phyloP scores from a whole-genome alignment of 2,329 filamentous ascomycete genomes.

The Capronia coronata region DNA sequence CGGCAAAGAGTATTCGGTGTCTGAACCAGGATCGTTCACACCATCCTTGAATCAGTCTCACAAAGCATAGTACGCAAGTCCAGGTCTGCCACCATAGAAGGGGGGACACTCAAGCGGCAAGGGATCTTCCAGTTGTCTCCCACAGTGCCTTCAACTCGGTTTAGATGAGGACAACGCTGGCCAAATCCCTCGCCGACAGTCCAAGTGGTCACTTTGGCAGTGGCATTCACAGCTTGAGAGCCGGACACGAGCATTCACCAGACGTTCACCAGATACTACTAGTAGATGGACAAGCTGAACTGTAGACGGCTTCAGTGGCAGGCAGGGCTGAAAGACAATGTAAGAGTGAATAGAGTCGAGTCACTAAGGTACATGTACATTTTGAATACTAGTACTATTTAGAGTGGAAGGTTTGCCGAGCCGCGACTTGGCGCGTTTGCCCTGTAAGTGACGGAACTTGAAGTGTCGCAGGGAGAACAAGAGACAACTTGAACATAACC shows the following conservation, averaged over 20 bases:
- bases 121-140: constrained; percentile 71
- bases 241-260: not conserved
- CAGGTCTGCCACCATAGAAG: constrained; percentile 64
- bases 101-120: constrained; percentile 58
- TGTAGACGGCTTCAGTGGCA: no score
- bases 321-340: not conserved
- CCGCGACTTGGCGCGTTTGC: not conserved
- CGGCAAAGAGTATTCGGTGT: constrained; percentile 58
- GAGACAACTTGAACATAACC: no score
- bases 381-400: not conserved
- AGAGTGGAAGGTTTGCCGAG: not conserved
- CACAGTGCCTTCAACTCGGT: constrained; percentile 54
- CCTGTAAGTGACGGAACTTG: not conserved
- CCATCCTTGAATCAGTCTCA: constrained; percentile 53
- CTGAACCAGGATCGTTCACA: constrained; percentile 59
- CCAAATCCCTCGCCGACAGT: constrained; percentile 26
- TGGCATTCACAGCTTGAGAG: not conserved
- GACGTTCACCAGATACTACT: no score
- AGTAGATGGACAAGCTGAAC: no score
- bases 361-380: no score
- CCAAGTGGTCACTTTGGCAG: constrained; percentile 22
- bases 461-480: no score
- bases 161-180: constrained; percentile 24
- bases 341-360: no score
- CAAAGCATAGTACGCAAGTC: constrained; percentile 63